Evolutionary conservation across 2,329 filamentous ascomycete genomes (phyloP).

Genomic region (Microsporum audouinii): DNA sequence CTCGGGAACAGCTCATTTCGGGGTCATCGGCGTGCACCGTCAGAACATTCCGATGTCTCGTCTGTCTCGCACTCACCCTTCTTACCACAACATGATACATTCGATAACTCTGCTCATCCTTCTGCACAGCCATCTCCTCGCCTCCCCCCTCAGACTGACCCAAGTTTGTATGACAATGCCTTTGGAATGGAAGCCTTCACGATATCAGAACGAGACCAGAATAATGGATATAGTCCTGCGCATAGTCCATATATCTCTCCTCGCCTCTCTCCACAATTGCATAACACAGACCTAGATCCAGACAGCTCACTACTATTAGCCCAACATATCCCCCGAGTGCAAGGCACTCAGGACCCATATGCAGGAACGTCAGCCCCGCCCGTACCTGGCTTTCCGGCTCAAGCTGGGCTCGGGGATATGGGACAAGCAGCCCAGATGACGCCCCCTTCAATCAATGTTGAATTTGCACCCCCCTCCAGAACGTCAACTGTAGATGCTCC

Average conservation of each 20-base stretch:
- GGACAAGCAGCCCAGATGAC: conserved; percentile 64
- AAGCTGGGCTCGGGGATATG: conserved; percentile 46
- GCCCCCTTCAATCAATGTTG: conserved; percentile 89
- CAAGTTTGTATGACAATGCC: conserved; percentile 62
- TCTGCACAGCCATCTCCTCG: conserved; percentile 51
- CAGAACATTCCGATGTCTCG: conserved; percentile 85
- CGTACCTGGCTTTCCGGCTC: conserved; percentile 37
- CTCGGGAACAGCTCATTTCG: conserved; percentile 54
- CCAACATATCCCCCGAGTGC: conserved; percentile 28
- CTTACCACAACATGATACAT: conserved; percentile 63
- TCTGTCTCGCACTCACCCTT: conserved; percentile 78
- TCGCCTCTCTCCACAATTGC: conserved; percentile 53
- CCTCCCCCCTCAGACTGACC: conserved; percentile 60
- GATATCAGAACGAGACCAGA: conserved; percentile 53
- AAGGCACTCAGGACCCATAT: conserved; percentile 38
- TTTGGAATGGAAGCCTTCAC: conserved; percentile 69
- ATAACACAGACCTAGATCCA: conserved; percentile 50
- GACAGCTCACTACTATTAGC: conserved; percentile 36
- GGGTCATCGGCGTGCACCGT: conserved; percentile 70
- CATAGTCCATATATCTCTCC: conserved; percentile 62
- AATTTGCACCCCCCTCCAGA: conserved; percentile 67
- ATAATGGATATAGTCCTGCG: conserved; percentile 47
- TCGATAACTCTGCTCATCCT: conserved; percentile 52
- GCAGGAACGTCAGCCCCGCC: conserved; percentile 31
- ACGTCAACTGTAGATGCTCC: conserved; percentile 55